These are phyloP conservation scores for Entomortierella chlamydospora DNA, from an alignment of 192 early-diverging fungal genomes.

Conservation along the genomic window DNA sequence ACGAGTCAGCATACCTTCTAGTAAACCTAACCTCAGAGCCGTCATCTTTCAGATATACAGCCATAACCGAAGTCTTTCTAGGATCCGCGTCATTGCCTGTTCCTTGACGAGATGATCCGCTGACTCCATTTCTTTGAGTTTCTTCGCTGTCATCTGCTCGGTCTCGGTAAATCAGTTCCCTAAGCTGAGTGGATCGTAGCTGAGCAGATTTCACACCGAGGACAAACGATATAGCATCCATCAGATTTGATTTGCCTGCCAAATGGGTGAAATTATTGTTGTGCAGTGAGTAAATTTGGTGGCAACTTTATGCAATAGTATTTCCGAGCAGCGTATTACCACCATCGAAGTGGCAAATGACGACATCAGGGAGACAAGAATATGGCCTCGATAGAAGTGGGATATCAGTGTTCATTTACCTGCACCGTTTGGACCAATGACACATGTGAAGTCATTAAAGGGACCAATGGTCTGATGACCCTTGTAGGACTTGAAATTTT, in stretches of 20 bases:
- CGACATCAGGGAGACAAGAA: too few species aligned
- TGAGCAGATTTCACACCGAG: constrained; percentile 94
- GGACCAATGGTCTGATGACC: constrained; percentile 94
- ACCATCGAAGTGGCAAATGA: too few species aligned
- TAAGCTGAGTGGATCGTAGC: constrained; percentile 87
- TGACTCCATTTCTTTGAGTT: constrained; percentile 48
- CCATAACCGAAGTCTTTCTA: constrained; percentile 80
- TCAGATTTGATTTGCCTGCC: constrained; percentile 95
- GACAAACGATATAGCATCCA: constrained; percentile 99
- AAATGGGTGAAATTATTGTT: background rate
- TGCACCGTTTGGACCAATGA: constrained; percentile 98
- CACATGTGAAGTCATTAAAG: constrained; percentile 92
- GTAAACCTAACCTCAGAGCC: constrained; percentile 75
- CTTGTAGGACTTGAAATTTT: constrained; percentile 99
- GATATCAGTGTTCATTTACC: constrained; percentile 59
- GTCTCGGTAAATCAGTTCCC: constrained; percentile 92
- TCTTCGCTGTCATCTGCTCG: constrained; percentile 64
- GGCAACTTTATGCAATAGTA: constrained; percentile 13
- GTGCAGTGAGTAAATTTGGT: constrained; percentile 17
- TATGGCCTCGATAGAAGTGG: background rate
- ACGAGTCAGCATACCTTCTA: constrained; percentile 81
- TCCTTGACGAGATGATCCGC: constrained; percentile 6
- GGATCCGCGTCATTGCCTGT: constrained; percentile 41
- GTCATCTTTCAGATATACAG: constrained; percentile 81
- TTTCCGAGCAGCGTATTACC: background rate